Conservation (phyloP, 2,329 filamentous ascomycete species). For the Thermothelomyces thermophilus region DNA sequence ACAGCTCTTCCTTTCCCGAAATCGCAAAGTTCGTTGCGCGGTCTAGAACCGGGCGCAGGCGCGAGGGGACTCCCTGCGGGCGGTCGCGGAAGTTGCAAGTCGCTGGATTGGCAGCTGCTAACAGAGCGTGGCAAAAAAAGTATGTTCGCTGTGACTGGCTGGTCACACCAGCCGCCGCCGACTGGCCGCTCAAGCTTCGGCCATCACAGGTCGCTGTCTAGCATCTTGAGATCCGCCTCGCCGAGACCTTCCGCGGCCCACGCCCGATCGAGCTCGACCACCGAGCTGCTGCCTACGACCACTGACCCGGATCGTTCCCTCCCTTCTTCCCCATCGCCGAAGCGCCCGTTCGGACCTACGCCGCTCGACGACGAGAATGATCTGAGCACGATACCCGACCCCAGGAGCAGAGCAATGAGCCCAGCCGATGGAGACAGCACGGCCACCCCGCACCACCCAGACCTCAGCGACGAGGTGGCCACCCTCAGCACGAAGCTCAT, state of each 20-base stretch:
- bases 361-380: conserved; percentile 49
- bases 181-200: conserved; percentile 30
- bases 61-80: background rate
- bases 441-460: conserved; percentile 42
- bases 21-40: too few species aligned
- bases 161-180: conserved; percentile 22
- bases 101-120: conserved; percentile 18
- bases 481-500: conserved; percentile 92
- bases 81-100: background rate
- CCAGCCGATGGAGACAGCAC: conserved; percentile 34
- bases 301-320: conserved; percentile 13
- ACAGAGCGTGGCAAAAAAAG: conserved; percentile 18
- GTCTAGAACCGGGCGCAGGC: background rate
- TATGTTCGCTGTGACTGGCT: conserved; percentile 25
- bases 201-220: conserved; percentile 49
- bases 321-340: conserved; percentile 20
- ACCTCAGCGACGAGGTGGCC: conserved; percentile 68
- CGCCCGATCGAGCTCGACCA: conserved; percentile 35
- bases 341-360: conserved; percentile 16
- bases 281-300: conserved; percentile 18
- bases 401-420: conserved; percentile 47
- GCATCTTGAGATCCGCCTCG: conserved; percentile 40
- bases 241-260: conserved; percentile 35
- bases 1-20: background rate
- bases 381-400: conserved; percentile 64